Percentiles rank a stretch among this genome's conserved stretches.
Conservation (phyloP, 192 early-diverging fungal genomes). For the Funneliformis geosporum region DNA sequence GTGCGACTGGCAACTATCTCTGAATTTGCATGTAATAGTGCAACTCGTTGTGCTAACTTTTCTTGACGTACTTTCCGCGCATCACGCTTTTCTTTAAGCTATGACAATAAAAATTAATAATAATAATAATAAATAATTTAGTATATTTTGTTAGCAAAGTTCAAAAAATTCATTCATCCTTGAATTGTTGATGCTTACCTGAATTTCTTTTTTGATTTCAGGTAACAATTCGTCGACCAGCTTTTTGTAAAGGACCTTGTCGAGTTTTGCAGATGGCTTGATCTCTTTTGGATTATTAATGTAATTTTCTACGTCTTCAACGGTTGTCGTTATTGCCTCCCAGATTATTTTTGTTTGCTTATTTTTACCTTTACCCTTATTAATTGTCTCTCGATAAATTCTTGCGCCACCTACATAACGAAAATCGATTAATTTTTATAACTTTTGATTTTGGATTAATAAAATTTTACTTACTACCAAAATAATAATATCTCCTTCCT, state of each 20-base stretch:
- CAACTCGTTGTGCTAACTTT: conserved; percentile 17
- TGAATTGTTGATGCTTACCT: neutral
- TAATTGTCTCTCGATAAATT: conserved; percentile 17
- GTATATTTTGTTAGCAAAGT: neutral
- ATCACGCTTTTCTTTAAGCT: conserved; percentile 11
- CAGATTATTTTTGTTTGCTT: neutral
- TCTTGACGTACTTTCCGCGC: conserved; percentile 14
- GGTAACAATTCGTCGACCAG: conserved; percentile 5
- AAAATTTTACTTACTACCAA: conserved; percentile 21
- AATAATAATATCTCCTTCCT: conserved; percentile 21
- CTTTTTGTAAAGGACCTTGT: conserved; percentile 2
- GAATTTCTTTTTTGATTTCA: neutral
- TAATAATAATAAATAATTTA: neutral
- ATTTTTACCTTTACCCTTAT: neutral
- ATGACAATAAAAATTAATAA: neutral
- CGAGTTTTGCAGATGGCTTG: conserved; percentile 4
- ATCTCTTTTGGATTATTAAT: conserved; percentile 17
- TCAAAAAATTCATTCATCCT: neutral
- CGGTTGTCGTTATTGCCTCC: conserved; percentile 11
- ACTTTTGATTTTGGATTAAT: neutral
- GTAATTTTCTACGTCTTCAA: conserved; percentile 19
- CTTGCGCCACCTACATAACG: neutral
- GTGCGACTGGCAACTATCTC: conserved; percentile 14
- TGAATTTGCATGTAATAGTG: conserved; percentile 11
- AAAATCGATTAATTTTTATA: neutral